Percentiles rank a stretch among this genome's conserved stretches.
Evolutionary conservation across 495 filamentous ascomycete genomes (phyloP).

Genomic region (Rusavskia elegans): DNA sequence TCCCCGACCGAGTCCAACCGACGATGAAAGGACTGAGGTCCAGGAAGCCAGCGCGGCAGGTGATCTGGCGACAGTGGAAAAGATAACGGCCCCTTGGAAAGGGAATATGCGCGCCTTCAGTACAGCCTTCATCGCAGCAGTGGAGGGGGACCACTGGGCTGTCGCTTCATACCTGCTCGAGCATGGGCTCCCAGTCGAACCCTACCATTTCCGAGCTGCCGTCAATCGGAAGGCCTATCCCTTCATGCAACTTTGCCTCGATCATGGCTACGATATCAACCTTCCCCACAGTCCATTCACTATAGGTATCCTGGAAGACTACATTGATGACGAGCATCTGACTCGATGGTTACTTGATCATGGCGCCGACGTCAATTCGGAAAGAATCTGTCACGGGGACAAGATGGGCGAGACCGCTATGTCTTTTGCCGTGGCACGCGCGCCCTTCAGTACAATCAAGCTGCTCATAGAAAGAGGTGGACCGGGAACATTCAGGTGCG

Average conservation of each 20-base stretch:
- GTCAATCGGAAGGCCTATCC: neutral
- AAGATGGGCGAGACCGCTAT: neutral
- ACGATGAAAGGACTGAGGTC: too few species aligned
- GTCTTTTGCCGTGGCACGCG: neutral
- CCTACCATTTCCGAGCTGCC: neutral
- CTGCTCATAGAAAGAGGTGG: neutral
- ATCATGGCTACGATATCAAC: neutral
- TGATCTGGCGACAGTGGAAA: neutral
- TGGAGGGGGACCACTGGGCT: neutral
- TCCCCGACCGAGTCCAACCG: too few species aligned
- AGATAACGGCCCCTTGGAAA: neutral
- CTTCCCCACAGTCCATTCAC: neutral
- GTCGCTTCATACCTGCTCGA: neutral
- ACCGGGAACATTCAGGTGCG: neutral
- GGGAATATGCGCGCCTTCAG: neutral
- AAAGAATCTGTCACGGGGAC: neutral
- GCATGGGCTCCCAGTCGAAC: neutral
- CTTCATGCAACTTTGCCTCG: neutral
- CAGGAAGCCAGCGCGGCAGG: neutral
- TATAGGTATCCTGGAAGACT: neutral
- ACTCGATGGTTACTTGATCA: slow-evolving; percentile 17
- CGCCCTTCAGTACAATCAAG: neutral
- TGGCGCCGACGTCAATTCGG: slow-evolving; percentile 12
- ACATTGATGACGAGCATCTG: slow-evolving; percentile 12
- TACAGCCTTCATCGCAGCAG: neutral